Percentiles rank a stretch among this genome's conserved stretches.
Evolutionary conservation across 2,329 filamentous ascomycete genomes (phyloP).

Genomic region (Aspergillus intermedius): DNA sequence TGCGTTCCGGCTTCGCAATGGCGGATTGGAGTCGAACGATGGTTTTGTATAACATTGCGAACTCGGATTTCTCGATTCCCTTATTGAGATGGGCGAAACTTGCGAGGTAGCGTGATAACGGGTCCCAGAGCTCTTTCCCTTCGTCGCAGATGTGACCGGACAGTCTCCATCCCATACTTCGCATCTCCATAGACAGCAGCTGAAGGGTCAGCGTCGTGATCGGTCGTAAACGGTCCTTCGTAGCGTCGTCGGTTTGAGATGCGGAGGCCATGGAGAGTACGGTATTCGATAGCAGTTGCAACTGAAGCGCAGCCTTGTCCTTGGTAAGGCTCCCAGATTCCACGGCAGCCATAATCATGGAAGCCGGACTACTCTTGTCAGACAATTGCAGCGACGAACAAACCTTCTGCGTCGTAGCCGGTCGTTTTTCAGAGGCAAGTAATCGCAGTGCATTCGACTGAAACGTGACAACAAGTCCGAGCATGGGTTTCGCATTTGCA

Average conservation of each 20-base stretch:
- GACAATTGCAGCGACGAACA: constrained; percentile 25
- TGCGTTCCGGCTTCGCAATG: constrained; percentile 23
- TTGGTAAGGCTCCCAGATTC: constrained; percentile 28
- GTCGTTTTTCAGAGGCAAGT: constrained; percentile 28
- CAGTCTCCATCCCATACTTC: constrained; percentile 37
- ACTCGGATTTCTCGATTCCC: constrained; percentile 30
- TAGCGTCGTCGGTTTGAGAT: constrained; percentile 9
- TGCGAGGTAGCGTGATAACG: constrained; percentile 35
- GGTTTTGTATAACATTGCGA: constrained; percentile 29
- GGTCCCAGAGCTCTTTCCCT: constrained; percentile 38
- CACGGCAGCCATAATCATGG: constrained; percentile 32
- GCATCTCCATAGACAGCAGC: constrained; percentile 36
- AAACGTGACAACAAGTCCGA: constrained; percentile 31
- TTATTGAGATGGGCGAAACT: constrained; percentile 29
- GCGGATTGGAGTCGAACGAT: constrained; percentile 31
- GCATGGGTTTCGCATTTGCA: constrained; percentile 17
- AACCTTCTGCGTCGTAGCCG: constrained; percentile 26
- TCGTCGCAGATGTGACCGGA: constrained; percentile 37
- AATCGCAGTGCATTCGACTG: constrained; percentile 37
- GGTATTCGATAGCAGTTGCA: constrained; percentile 39
- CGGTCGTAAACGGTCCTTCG: constrained; percentile 21
- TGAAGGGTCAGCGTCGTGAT: constrained; percentile 31
- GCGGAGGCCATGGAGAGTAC: constrained; percentile 29
- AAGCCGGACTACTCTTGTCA: constrained; percentile 33
- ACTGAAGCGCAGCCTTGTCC: constrained; percentile 38